Percentiles rank a stretch among this genome's conserved stretches.
Conservation (phyloP, 257 asterid species). For the Solanum neorickii region DNA sequence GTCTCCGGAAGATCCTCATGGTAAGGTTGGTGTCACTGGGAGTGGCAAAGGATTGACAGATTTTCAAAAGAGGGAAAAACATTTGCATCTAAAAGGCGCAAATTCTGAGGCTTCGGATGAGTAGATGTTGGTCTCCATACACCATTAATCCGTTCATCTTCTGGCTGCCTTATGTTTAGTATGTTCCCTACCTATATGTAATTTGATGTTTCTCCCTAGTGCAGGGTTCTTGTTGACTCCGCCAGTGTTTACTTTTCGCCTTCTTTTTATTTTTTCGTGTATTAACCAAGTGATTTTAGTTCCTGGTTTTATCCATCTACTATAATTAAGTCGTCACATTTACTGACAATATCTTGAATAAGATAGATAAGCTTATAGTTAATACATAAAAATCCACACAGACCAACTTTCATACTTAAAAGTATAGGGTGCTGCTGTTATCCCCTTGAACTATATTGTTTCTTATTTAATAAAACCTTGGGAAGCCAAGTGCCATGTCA, state of each 20-base stretch:
- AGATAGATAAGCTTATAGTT: not conserved
- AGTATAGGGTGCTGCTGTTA: not conserved
- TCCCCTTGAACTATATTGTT: not conserved
- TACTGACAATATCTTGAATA: not conserved
- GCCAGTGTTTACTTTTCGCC: not conserved
- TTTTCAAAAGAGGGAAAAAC: conserved; percentile 91
- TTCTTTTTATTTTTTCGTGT: not conserved
- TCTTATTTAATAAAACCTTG: not conserved
- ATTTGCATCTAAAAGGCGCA: conserved; percentile 86
- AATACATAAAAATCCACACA: not conserved
- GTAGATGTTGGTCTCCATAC: not conserved
- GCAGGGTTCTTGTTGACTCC: not conserved
- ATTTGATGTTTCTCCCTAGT: not conserved
- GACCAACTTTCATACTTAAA: not conserved
- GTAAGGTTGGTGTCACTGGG: conserved; percentile 96
- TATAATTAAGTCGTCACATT: not conserved
- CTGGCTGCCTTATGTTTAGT: not conserved
- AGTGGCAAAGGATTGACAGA: conserved; percentile 96
- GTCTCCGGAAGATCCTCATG: conserved; percentile 89
- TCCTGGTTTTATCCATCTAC: not conserved
- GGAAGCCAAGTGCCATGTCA: not conserved
- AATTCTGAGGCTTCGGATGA: conserved; percentile 49
- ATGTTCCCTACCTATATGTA: not conserved
- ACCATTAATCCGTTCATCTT: not conserved
- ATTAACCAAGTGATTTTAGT: not conserved